Evolutionary conservation across 106 monocot genomes (phyloP).

Genomic region (Dendrobium huoshanense): DNA sequence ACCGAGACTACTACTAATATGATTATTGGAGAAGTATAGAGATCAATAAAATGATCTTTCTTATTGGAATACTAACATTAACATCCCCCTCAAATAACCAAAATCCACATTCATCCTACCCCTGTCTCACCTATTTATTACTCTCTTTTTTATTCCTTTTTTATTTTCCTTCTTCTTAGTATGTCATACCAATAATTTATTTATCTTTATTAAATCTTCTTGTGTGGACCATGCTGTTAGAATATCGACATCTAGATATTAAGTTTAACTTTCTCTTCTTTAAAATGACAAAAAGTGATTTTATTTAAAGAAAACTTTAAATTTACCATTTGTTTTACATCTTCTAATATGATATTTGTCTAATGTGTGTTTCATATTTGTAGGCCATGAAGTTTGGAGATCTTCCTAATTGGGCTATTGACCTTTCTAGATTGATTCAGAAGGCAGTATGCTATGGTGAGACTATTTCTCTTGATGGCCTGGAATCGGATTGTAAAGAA

Average conservation of each 20-base stretch:
- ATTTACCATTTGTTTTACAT: neutral
- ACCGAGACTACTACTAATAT: too few relatives aligned
- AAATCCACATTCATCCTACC: neutral
- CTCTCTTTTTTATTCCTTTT: neutral
- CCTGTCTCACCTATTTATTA: too few relatives aligned
- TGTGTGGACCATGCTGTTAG: neutral
- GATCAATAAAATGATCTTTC: too few relatives aligned
- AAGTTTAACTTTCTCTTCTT: neutral
- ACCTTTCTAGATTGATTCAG: slow-evolving; percentile 43
- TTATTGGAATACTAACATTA: too few relatives aligned
- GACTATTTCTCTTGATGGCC: neutral
- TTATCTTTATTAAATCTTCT: neutral
- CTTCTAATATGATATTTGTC: neutral
- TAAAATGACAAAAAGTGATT: neutral
- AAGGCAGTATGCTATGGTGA: slow-evolving; percentile 40
- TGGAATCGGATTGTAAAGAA: slow-evolving; percentile 13
- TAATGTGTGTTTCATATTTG: neutral
- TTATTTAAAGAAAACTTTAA: neutral
- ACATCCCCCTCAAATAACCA: neutral
- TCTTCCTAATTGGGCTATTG: slow-evolving; percentile 79
- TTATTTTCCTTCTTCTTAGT: neutral
- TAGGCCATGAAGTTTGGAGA: slow-evolving; percentile 99
- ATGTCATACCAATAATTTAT: neutral
- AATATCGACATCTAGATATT: neutral
- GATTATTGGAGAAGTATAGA: too few relatives aligned